Base-by-base conservation (phyloP, 2,329 filamentous ascomycete genomes). In the Cladosporium sphaerospermum region DNA sequence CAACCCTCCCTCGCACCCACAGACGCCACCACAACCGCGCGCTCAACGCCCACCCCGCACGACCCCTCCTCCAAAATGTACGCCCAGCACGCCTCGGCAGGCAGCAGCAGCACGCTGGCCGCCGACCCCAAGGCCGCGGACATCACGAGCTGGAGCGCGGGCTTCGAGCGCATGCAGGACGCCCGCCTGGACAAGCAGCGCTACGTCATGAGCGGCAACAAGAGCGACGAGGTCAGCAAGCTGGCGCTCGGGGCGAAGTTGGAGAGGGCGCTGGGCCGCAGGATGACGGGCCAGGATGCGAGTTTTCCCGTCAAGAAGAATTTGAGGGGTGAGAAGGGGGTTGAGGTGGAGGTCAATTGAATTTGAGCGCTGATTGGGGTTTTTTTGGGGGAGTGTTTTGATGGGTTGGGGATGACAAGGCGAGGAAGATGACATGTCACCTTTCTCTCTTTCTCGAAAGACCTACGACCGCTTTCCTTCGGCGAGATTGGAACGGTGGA, bases 271-370 rank as follows among this genome's bases (percentile, higher is more conserved):
- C 81, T 96, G 52, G 86, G 86, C 61, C 80, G 90, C 60, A 82
- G 91, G 65, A 93, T 96, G 90, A 86, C 82, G 28, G 75, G 87
- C 61, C 91, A 96, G 71, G 91, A 96, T 64, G 91, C 91, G 60
- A 85, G 70, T 91, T 93, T 78, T 83, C 86, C 13, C 51, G 23
- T 34, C 14, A 46, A 47, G 51, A 40, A 44, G 43, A 34, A 41
- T 18, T 19, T 18, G 8, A 45, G 36, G 11, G 33, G 31, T 28
- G 51, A 53, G 51, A 53, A 53, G 43, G 51, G 34, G n/a, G 14
- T 53, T 19, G 51, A 53, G 43, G 51, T 53, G 4, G 34, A 53
- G 36, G 51, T 53, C 1, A 45, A 46, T 32, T 53, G 50, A 52
- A 40, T 2, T 10, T 9, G 14, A 18, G 6, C 2, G 16, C 16